Base-by-base conservation (phyloP, 2,329 filamentous ascomycete genomes). In the Phyllosticta capitalensis region DNA sequence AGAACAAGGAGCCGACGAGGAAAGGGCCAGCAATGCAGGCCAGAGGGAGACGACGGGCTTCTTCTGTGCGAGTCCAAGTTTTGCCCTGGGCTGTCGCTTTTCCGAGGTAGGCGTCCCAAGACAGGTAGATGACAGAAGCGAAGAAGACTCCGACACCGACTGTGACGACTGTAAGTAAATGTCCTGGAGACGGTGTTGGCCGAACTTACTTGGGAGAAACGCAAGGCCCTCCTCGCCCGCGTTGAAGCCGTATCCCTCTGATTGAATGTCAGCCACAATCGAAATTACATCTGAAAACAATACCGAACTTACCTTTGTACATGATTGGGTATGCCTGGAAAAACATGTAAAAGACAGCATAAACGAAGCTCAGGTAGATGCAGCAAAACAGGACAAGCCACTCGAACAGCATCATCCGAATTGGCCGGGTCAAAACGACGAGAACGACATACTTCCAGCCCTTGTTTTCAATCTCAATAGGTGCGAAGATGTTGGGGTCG, bases 321-420 rank as follows among this genome's bases (percentile, higher is more conserved):
- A 90, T 87, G 61, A 67, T 83, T 68, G 69, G 85, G 69, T 86
- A 92, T 2, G 87, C 86, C 69, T 90, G 84, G 65, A 92, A 90
- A 67, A 84, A 90, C 73, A 92, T 88, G 77, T 84, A 86, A 63
- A 86, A 82, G 61, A 86, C 79, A 3, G 77, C 81, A 67, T 90
- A 92, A 9, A 73, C 75, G 54, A 78, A 75, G 33, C 84, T 80
- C 26, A 92, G 76, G 33, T 88, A 84, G 10, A 91, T 77, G 70
- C 90, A 92, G 1, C 81, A 83, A 54, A 84, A 86, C 22, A 85
- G 77, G 7, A 92, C 87, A 55, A 92, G 87, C 54, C 86, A 84
- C 68, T 94, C 89, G 51, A 81, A 85, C 52, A 74, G 67, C n/a
- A 90, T 76, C 89, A 92, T 92, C 24, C 85, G 79, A 5, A 91